Evolutionary conservation across 208 protist genomes (phyloP).

Genomic region (Zelonia costaricensis): DNA sequence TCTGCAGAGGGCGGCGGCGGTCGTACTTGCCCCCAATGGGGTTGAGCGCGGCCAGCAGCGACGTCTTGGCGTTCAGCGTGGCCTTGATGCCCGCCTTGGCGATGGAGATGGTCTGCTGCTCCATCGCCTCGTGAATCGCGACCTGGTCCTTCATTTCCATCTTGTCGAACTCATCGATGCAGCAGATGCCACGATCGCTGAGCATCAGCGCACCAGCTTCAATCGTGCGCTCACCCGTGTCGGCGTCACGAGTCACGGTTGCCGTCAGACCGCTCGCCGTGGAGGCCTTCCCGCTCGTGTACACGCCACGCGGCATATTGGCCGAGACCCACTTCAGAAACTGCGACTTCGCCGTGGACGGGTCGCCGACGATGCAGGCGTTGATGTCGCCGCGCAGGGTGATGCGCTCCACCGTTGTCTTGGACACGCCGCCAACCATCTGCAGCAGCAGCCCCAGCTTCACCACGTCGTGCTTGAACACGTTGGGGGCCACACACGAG

Average conservation of each 20-base stretch:
- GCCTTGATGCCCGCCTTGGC: constrained; percentile 98
- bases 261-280: constrained; percentile 98
- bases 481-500: constrained; percentile 91
- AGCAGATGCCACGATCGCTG: constrained; percentile 99
- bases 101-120: constrained; percentile 99
- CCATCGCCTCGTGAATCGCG: constrained; percentile 99
- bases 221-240: constrained; percentile 99
- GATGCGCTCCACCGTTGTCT: constrained; percentile 94
- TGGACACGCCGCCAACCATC: constrained; percentile 99
- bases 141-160: constrained; percentile 99
- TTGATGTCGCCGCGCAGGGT: constrained; percentile 99
- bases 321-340: constrained; percentile 98
- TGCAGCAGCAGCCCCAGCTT: constrained; percentile 99
- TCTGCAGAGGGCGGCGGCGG: constrained; percentile 90
- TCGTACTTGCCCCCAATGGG: constrained; percentile 97
- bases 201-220: constrained; percentile 99
- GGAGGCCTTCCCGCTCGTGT: constrained; percentile 98
- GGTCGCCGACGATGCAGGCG: constrained; percentile 99
- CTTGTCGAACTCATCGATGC: constrained; percentile 99
- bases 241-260: constrained; percentile 97
- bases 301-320: constrained; percentile 96
- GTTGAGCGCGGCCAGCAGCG: constrained; percentile 98
- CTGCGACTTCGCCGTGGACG: constrained; percentile 99
- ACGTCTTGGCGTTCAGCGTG: constrained; percentile 99
- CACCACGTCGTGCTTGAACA: constrained; percentile 98